Base-by-base conservation (phyloP, 805 yeast genomes). In the Metschnikowia lunata region DNA sequence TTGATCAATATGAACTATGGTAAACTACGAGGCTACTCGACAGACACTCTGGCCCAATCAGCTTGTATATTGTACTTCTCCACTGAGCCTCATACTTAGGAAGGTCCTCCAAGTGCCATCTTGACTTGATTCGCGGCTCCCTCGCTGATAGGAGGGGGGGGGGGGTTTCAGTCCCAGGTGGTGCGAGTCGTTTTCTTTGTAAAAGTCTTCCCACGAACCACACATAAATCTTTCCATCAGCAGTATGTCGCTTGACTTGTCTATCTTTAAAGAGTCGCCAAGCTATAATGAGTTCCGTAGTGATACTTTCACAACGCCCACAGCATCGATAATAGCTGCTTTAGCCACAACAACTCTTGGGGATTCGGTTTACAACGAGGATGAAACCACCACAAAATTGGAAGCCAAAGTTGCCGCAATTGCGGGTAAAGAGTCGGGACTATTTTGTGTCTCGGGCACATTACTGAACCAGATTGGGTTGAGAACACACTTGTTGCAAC, bases 281-380 rank as follows among this genome's bases (percentile, higher is more conserved):
- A 55, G 52, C 18, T 37, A 23, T 30, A 43, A 45, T 32, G 58
- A 55, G 38, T 53, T 55, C 45, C 37, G 58, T 26, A 46, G 51
- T 34, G 58, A 55, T 37, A 55, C 58, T 6, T 55, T 55, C 45
- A 55, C 58, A 34, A 55, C 57, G 9, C 58, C 58, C n/a, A 53
- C 58, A 7, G 37, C 50, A 1, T 35, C 46, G 6, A 49, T 55
- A 55, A 48, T 49, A 11, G 46, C 49, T 11, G 47, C 57, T 3
- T 40, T 53, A 18, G 52, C 51, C 28, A 49, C 47, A 9, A 54
- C 72, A n/a, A 56, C 71, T 0, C 57, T 62, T 23, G 75, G 75
- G 4, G 75, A 71, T 48, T 59, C 74, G 5, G 75, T 71, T 3
- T 71, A 71, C 51, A 61, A 66, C 46, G 74, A 70, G 49, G 75